Conservation (phyloP, 1,284 basidiomycete genomes). For the Pseudozyma sp. region DNA sequence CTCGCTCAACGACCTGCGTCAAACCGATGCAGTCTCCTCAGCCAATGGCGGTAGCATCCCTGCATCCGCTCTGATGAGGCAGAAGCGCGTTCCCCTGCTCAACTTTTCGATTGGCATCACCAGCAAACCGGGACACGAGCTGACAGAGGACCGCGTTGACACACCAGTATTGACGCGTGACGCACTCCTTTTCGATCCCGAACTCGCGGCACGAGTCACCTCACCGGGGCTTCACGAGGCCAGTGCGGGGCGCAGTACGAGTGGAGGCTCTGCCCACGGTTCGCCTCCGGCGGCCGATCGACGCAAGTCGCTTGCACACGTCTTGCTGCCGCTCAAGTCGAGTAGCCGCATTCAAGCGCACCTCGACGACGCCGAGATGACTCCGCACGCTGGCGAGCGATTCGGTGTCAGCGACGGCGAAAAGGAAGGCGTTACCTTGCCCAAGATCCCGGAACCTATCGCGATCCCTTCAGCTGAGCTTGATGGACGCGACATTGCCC, state of each 20-base stretch:
- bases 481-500: constrained; percentile 28
- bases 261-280: constrained; percentile 7
- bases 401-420: constrained; percentile 10
- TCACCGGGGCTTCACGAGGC: constrained; percentile 10
- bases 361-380: constrained; percentile 4
- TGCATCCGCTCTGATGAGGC: constrained; percentile 20
- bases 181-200: constrained; percentile 46
- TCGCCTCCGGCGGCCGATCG: constrained; percentile 16
- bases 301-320: constrained; percentile 22
- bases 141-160: constrained; percentile 14
- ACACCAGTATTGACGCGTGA: constrained; percentile 37
- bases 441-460: constrained; percentile 7
- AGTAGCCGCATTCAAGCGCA: constrained; percentile 22
- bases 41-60: not conserved
- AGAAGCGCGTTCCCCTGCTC: constrained; percentile 39
- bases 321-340: constrained; percentile 21
- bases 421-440: constrained; percentile 8
- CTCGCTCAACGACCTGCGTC: constrained; percentile 20
- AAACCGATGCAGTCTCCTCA: constrained; percentile 2
- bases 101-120: constrained; percentile 39
- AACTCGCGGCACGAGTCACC: constrained; percentile 25
- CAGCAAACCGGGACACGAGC: constrained; percentile 18
- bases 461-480: constrained; percentile 4
- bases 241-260: not conserved
- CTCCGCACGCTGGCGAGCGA: constrained; percentile 6